Evolutionary conservation across 164 flowering plant genomes (phyloP), one percentile per base, ranked within the genome.

Genomic region (Nelumbo lutea): DNA sequence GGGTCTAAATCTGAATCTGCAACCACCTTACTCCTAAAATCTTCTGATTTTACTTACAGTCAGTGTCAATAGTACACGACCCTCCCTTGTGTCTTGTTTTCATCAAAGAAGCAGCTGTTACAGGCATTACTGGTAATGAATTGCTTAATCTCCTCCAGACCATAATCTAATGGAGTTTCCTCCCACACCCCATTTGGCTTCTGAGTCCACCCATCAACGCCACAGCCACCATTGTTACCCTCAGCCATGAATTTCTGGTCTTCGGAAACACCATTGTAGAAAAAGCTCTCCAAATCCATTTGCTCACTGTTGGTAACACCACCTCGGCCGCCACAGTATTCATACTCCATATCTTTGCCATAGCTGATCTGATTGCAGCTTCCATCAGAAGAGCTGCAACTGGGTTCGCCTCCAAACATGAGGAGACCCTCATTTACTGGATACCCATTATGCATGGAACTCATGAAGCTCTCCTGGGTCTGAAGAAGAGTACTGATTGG

Each of bases 351-450:
- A 46, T 59, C 70, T 27, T 59, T 68, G 8, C 67, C 59, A 65
- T 62, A 74, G 68, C 65, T 67, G 43, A 70, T 62, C 48, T 73
- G 76, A 64, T 65, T 71, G 56, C 69, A 70, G 51, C 81, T 74
- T 15, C 84, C 80, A 70, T 78, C 80, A 57, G 80, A 78, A 8
- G 81, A 81, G 63, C 73, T 76, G 68, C 77, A 76, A 69, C 81
- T 78, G 41, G 68, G 71, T 48, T 77, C 72, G 64, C 65, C 77
- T 50, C 81, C 79, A 75, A 76, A 74, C 73, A 72, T 74, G 61
- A 66, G 67, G 60, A 64, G 62, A 45, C 50, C 59, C 51, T 68
- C 66, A 59, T 69, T 73, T 44, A 15, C 67, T 52, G 70, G 77
- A 38, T 73, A 70, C 2, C 27, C 27, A 27, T 64, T 45, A 38